Percentiles rank a stretch among this genome's conserved stretches.
These are phyloP conservation scores for Diplodia scrobiculata DNA, from an alignment of 2,329 filamentous ascomycete species.

Conservation along the genomic window DNA sequence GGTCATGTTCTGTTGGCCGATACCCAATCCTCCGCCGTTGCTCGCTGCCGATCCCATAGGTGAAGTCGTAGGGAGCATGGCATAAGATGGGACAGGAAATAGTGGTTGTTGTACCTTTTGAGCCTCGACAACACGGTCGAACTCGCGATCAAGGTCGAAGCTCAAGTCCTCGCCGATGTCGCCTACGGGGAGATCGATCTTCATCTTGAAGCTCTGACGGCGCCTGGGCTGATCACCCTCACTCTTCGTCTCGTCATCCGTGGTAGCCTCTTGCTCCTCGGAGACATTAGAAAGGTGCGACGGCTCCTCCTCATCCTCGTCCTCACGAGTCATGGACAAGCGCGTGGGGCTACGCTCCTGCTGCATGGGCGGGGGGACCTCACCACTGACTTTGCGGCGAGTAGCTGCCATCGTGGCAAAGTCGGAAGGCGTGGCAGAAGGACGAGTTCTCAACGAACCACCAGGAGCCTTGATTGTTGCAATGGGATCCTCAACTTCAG, in stretches of 20 bases:
- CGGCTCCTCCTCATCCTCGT: constrained; percentile 24
- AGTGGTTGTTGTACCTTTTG: constrained; percentile 78
- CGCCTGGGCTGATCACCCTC: constrained; percentile 34
- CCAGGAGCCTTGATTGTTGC: constrained; percentile 89
- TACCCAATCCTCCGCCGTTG: not conserved
- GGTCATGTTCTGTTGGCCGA: constrained; percentile 3
- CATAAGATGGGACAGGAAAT: constrained; percentile 23
- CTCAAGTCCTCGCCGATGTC: constrained; percentile 71
- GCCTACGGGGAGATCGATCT: constrained; percentile 78
- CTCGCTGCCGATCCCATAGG: not conserved
- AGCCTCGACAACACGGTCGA: constrained; percentile 89
- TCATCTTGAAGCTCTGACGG: constrained; percentile 54
- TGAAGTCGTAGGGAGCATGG: not conserved
- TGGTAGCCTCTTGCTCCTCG: constrained; percentile 38
- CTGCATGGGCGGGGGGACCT: constrained; percentile 54
- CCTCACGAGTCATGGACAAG: constrained; percentile 38
- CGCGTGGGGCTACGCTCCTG: constrained; percentile 44
- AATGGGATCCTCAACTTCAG: constrained; percentile 69
- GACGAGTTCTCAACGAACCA: constrained; percentile 82
- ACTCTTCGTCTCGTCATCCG: constrained; percentile 35
- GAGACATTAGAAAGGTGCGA: constrained; percentile 18
- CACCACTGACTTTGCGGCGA: constrained; percentile 79
- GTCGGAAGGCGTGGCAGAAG: constrained; percentile 85
- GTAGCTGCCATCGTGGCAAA: constrained; percentile 81
- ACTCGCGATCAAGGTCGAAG: constrained; percentile 86